Evolutionary conservation across 2,329 filamentous ascomycete genomes (phyloP), one percentile per base, ranked within the genome.

Genomic region (Penicillium sp.): DNA sequence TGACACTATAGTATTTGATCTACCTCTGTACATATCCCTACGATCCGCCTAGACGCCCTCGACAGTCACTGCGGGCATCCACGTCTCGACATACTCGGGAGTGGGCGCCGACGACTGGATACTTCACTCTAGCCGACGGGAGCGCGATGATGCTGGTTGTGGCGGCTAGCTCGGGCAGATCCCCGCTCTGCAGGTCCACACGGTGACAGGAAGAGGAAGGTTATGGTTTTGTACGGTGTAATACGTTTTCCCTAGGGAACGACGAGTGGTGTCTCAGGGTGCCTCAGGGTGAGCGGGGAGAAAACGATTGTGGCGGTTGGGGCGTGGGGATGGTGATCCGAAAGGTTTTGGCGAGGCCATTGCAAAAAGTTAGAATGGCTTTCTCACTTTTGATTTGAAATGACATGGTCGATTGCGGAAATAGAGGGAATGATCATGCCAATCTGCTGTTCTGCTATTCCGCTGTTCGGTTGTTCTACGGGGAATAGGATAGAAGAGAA

Each of bases 181-280:
- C 68, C 0, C 84, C 85, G 61, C 87, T 84, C 66, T 87, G 83
- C 2, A 87, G 66, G 62, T 87, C 85, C 5, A 80, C 81, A 87
- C 66, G 4, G 65, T 40, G 37, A 14, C 21, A 19, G 34, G 34
- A 19, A 37, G 18, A 37, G 3, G 2, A 7, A 42, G 37, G 11
- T 79, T 56, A 31, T 79, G 79, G 6, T 76, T 74, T 0, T 81
- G 81, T 24, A 84, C 72, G 18, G 80, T 79, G 67, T 75, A 83
- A 14, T 78, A 82, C 8, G 77, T 79, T 2, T 80, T 82, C 8
- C 80, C 81, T 2, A 83, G 60, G 66, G 81, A 72, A 63, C 71
- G 55, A 42, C 71, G 56, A 11, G 58, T 48, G 23, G 60, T n/a
- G n/a, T n/a, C n/a, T n/a, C n/a, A 53, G 16, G 51, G 42, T n/a